phyloP scores from a whole-genome alignment of 2,329 filamentous ascomycete species.

The Amphichorda felina region DNA sequence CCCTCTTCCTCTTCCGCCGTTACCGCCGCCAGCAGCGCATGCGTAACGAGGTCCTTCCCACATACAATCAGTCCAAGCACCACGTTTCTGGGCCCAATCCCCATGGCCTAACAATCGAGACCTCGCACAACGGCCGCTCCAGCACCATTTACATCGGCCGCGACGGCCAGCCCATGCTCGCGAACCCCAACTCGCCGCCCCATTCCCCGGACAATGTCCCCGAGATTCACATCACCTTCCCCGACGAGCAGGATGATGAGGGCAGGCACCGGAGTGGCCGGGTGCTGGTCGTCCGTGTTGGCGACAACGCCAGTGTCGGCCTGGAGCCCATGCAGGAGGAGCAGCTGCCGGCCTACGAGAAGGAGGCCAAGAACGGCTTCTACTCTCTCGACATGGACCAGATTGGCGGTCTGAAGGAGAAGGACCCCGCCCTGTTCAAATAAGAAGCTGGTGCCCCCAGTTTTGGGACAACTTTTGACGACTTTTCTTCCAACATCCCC shows the following conservation, averaged over 20 bases:
- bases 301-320: conserved; percentile 73
- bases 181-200: conserved; percentile 64
- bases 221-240: conserved; percentile 97
- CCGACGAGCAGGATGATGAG: conserved; percentile 80
- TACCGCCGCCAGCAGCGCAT: conserved; percentile 23
- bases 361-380: conserved; percentile 67
- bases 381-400: conserved; percentile 90
- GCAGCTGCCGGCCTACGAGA: conserved; percentile 79
- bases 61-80: conserved; percentile 53
- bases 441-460: neutral
- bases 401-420: conserved; percentile 91
- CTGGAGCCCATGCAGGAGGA: conserved; percentile 77
- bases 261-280: conserved; percentile 75
- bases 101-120: conserved; percentile 46
- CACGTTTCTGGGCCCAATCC: conserved; percentile 34
- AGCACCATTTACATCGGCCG: conserved; percentile 71
- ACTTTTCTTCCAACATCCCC: neutral
- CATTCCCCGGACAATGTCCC: conserved; percentile 74
- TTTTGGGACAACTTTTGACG: neutral
- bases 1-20: conserved; percentile 59
- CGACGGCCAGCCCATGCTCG: conserved; percentile 63
- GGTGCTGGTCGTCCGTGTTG: conserved; percentile 83
- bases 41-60: conserved; percentile 47
- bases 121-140: conserved; percentile 41
- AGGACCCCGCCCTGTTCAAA: conserved; percentile 31